Conservation (phyloP, 305 asterid genomes). For the Rubia peregrina region DNA sequence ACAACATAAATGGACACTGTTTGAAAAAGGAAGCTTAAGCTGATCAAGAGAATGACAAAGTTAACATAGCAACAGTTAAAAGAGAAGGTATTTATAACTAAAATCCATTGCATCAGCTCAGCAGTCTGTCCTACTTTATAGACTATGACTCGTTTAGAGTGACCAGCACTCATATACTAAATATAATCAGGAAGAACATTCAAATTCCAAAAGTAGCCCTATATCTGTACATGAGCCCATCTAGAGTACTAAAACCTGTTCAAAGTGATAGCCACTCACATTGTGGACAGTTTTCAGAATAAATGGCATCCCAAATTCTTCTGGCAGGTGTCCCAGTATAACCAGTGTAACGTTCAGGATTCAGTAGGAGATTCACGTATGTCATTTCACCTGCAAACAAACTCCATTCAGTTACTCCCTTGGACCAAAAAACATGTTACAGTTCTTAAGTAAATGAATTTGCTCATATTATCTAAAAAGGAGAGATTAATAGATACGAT, state of each 20-base stretch:
- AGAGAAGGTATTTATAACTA: not conserved
- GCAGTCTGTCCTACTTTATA: not conserved
- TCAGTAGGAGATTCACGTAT: slow-evolving; percentile 81
- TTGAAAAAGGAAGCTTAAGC: not conserved
- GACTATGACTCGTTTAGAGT: not conserved
- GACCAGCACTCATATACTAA: not conserved
- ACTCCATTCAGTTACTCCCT: slow-evolving; percentile 13
- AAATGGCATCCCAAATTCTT: slow-evolving; percentile 92
- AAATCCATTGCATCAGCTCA: not conserved
- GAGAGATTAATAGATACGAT: not conserved
- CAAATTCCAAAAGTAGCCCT: not conserved
- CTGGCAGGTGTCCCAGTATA: slow-evolving; percentile 91
- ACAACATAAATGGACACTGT: not conserved
- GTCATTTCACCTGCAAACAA: slow-evolving; percentile 82
- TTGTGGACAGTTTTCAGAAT: slow-evolving; percentile 90
- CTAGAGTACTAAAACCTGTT: not conserved
- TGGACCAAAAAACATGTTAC: not conserved
- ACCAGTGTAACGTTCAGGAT: slow-evolving; percentile 94
- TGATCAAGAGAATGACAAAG: not conserved
- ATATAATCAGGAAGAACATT: not conserved
- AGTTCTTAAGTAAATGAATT: not conserved
- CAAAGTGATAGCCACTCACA: slow-evolving; percentile 37
- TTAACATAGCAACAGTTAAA: not conserved
- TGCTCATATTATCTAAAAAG: not conserved
- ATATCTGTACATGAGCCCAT: not conserved